Evolutionary conservation across 116 monocot species (phyloP), one percentile per base, ranked within the genome.

Genomic region (Cymodocea nodosa): DNA sequence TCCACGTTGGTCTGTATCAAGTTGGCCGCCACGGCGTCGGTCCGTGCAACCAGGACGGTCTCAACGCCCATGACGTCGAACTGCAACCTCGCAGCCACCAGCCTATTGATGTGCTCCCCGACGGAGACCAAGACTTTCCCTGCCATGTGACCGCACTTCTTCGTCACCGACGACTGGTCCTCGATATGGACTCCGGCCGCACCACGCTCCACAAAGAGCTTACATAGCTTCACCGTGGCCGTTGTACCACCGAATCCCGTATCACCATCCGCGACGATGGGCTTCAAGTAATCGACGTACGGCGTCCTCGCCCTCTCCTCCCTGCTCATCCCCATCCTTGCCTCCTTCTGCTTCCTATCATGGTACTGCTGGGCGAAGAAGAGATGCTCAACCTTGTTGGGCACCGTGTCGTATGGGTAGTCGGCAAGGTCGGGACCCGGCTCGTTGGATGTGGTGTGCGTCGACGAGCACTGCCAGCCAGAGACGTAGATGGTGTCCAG

Each of bases 61-160:
- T 89, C 90, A 16, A 82, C 82, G n/a, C 87, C 94, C 87, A 87
- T 94, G 51, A 89, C 54, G 49, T 94, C 94, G 69, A 89, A 89
- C 73, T 89, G 84, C 24, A 94, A 70, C 59, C 94, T 67, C 5
- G 94, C 90, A 5, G 90, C 94, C 1, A 94, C 94, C 17, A 94
- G 86, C 34, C 85, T 75, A 69, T 87, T 87, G 52, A 94, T 74
- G 75, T 89, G 90, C 70, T 94, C 94, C 54, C 63, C 49, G 19
- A 77, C 75, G 0, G 87, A 48, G 1, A 94, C 87, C 17, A 94
- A 80, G 2, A 94, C 94, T 51, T 94, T 94, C 4, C 94, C 90
- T 24, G 90, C 94, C 94, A 60, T 94, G 76, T 94, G 94, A 2
- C 94, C 94, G 53, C 94, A 94, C 68, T 94, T 94, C 87, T 94